Percentiles rank a stretch among this genome's conserved stretches.
phyloP scores from a whole-genome alignment of 2,329 filamentous ascomycete species.

The Xylaria sp. region DNA sequence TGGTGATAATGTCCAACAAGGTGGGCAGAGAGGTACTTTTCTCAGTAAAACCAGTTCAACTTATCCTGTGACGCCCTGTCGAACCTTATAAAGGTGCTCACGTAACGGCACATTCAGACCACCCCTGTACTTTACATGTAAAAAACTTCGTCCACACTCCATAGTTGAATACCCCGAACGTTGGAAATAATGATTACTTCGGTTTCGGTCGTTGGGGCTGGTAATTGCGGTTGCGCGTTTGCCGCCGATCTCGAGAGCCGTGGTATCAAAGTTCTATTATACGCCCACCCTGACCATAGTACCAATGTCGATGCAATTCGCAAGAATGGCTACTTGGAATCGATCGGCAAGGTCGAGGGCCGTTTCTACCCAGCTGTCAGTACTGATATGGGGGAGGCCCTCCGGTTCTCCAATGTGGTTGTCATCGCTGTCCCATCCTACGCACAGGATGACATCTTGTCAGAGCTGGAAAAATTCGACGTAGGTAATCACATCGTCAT shows the following conservation, averaged over 20 bases:
- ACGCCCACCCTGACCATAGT: conserved; percentile 26
- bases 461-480: conserved; percentile 21
- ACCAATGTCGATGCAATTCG: conserved; percentile 16
- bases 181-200: conserved; percentile 19
- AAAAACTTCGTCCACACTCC: not conserved
- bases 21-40: not conserved
- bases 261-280: conserved; percentile 24
- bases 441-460: conserved; percentile 20
- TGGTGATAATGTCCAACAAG: not conserved
- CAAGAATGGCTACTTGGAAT: conserved; percentile 13
- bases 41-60: not conserved
- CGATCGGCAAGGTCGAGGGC: conserved; percentile 19
- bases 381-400: conserved; percentile 20
- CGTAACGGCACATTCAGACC: not conserved
- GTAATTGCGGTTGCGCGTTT: conserved; percentile 25
- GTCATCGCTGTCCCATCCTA: conserved; percentile 25
- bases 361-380: conserved; percentile 20
- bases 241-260: conserved; percentile 26
- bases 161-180: not conserved
- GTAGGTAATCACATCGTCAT: conserved; percentile 19
- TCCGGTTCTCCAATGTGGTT: conserved; percentile 20
- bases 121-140: not conserved
- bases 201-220: conserved; percentile 22
- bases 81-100: not conserved
- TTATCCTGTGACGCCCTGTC: not conserved